Evolutionary conservation across 148 eudicot species (phyloP), one percentile per base, ranked within the genome.

Genomic region (Chenopodium berlandieri): DNA sequence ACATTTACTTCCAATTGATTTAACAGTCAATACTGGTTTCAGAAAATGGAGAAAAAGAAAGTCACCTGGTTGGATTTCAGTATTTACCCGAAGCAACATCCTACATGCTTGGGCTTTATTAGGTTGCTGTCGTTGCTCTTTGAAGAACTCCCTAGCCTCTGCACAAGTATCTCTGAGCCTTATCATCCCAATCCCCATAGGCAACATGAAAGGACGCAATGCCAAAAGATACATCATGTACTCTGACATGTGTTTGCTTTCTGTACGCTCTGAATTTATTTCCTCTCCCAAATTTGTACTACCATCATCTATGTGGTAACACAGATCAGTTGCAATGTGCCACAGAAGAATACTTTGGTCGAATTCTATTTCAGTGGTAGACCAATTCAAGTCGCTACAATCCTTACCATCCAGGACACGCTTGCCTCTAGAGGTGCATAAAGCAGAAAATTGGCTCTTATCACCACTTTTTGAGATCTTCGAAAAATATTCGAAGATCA

Each of bases 281-380:
- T 34, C 37, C 4, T 37, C 6, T 37, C 40, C 40, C 6, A 4
- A 37, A 6, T 37, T 37, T 37, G 6, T 0, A 37, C 40, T 37
- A 4, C 40, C 40, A 4, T 10, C 4, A 13, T 86, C 90, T 68
- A 30, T 37, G 62, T 85, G 71, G 62, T 85, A 85, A 75, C 92
- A 90, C 2, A 90, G 79, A 16, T 88, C 89, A 19, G 92, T 90
- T 8, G 92, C 90, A 83, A 90, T 90, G 88, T 90, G 92, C 90
- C 87, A 90, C 34, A 90, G 62, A 64, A 90, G 89, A 60, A 90
- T 82, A 70, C 87, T 86, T 75, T 85, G 86, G 71, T 90, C 90
- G 50, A 88, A 88, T n/a, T 90, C 89, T 19, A 82, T 79, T 30
- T 80, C 66, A 12, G 73, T 74, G 19, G 70, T 76, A 8, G 84